Percentiles rank a stretch among this genome's conserved stretches.
phyloP scores from a whole-genome alignment of 2,329 filamentous ascomycete genomes.

The Aspergillus udagawae region DNA sequence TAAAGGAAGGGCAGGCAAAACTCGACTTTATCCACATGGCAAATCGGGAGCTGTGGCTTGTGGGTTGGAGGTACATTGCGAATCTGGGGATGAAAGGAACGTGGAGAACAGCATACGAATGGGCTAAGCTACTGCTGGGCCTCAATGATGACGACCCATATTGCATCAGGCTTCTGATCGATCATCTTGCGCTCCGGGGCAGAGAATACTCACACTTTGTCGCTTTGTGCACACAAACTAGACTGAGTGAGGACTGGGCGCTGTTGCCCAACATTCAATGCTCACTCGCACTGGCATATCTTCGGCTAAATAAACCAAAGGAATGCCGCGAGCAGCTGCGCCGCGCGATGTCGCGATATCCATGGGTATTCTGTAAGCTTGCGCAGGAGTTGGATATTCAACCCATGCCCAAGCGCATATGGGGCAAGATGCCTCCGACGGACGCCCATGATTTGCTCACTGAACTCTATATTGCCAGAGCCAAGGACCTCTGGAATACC shows the following conservation, averaged over 20 bases:
- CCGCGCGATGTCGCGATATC: conserved; percentile 66
- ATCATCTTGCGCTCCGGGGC: conserved; percentile 78
- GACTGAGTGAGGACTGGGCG: conserved; percentile 49
- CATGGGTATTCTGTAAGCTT: conserved; percentile 79
- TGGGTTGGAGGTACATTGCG: conserved; percentile 81
- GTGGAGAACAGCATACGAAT: conserved; percentile 88
- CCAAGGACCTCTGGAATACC: conserved; percentile 84
- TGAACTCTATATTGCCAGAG: conserved; percentile 69
- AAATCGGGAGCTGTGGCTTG: conserved; percentile 90
- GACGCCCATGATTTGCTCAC: conserved; percentile 65
- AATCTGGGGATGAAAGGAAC: conserved; percentile 88
- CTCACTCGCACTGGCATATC: conserved; percentile 70
- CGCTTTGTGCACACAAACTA: conserved; percentile 56
- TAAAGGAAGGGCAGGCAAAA: conserved; percentile 74
- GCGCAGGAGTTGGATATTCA: conserved; percentile 78
- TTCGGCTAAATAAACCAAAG: conserved; percentile 63
- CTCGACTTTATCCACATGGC: conserved; percentile 77
- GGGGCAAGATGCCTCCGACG: conserved; percentile 69
- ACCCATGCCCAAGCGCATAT: conserved; percentile 70
- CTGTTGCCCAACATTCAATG: conserved; percentile 68
- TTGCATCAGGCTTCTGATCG: conserved; percentile 72
- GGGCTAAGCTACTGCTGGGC: conserved; percentile 78
- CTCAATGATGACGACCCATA: conserved; percentile 79
- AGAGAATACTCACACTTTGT: conserved; percentile 73
- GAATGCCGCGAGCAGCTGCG: conserved; percentile 63